Evolutionary conservation across 1,284 basidiomycete genomes (phyloP).

Genomic region (Cryptococcus sp.): DNA sequence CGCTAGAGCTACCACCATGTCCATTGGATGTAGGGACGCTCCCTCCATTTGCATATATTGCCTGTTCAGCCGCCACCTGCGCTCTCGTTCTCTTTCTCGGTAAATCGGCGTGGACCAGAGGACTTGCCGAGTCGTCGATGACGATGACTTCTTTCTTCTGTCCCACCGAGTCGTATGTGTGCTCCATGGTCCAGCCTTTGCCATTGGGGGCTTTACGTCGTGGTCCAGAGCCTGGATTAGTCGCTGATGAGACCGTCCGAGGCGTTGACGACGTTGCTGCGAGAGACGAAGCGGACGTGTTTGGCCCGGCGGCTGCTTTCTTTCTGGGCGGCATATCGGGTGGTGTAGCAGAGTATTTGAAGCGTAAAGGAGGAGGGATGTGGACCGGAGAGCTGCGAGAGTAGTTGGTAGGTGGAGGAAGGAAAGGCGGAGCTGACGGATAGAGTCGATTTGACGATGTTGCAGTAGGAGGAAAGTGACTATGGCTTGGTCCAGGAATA

Average conservation of each 20-base stretch:
- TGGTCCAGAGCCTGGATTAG: conserved; percentile 6
- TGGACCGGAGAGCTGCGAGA: conserved; percentile 32
- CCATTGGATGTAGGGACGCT: conserved; percentile 12
- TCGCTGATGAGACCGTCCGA: conserved; percentile 25
- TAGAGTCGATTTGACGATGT: conserved; percentile 6
- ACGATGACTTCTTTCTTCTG: conserved; percentile 49
- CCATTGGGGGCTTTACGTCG: conserved; percentile 21
- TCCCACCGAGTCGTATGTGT: conserved; percentile 47
- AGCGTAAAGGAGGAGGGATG: conserved; percentile 45
- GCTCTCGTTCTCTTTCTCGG: conserved; percentile 47
- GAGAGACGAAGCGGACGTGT: conserved; percentile 9
- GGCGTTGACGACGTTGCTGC: conserved; percentile 13
- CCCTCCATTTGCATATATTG: conserved; percentile 13
- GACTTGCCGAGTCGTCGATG: conserved; percentile 43
- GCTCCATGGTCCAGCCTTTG: conserved; percentile 49
- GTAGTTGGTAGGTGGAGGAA: background rate
- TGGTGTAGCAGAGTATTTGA: conserved; percentile 46
- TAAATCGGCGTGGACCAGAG: conserved; percentile 18
- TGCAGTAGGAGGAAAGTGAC: conserved; percentile 3
- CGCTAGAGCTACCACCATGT: conserved; percentile 8
- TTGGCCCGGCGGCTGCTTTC: conserved; percentile 26
- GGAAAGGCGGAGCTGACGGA: conserved; percentile 5
- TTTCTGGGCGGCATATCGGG: conserved; percentile 43
- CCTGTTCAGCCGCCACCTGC: conserved; percentile 36
- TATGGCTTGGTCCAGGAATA: conserved; percentile 14